Percentiles rank a stretch among this genome's conserved stretches.
phyloP scores from a whole-genome alignment of 139 green algal species.

The Pseudopediastrum boryanum region DNA sequence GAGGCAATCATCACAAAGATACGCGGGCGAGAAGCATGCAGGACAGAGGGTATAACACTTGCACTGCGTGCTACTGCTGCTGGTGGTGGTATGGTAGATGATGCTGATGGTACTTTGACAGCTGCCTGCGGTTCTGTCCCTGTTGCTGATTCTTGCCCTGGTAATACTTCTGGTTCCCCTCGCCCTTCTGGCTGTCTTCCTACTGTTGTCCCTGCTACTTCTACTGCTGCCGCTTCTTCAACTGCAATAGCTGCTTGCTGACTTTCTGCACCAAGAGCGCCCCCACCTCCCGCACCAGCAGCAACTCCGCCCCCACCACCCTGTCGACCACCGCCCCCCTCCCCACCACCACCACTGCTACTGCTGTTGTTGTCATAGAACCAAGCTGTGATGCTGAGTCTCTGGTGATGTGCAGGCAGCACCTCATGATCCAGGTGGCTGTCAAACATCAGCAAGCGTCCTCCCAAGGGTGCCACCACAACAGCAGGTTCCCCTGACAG shows the following conservation, averaged over 20 bases:
- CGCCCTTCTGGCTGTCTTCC: neutral
- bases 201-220: neutral
- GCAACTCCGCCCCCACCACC: neutral
- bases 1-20: constrained; percentile 83
- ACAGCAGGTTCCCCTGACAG: constrained; percentile 32
- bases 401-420: constrained; percentile 46
- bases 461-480: constrained; percentile 58
- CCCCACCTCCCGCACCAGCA: neutral
- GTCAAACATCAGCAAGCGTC: constrained; percentile 74
- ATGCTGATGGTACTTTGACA: constrained; percentile 12
- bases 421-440: constrained; percentile 72
- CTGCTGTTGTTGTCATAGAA: constrained; percentile 50
- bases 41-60: neutral
- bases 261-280: neutral
- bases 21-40: neutral
- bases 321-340: neutral
- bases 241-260: neutral
- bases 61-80: neutral
- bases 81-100: neutral
- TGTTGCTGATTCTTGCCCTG: constrained; percentile 2
- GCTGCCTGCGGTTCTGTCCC: neutral
- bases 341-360: neutral
- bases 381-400: constrained; percentile 69
- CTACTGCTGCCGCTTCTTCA: constrained; percentile 9
- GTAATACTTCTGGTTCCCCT: neutral